A percentile compares a stretch with the other conserved stretches of the same genome.
Evolutionary conservation across 306 rosid species (phyloP).

Genomic region (Lupinus albus): DNA sequence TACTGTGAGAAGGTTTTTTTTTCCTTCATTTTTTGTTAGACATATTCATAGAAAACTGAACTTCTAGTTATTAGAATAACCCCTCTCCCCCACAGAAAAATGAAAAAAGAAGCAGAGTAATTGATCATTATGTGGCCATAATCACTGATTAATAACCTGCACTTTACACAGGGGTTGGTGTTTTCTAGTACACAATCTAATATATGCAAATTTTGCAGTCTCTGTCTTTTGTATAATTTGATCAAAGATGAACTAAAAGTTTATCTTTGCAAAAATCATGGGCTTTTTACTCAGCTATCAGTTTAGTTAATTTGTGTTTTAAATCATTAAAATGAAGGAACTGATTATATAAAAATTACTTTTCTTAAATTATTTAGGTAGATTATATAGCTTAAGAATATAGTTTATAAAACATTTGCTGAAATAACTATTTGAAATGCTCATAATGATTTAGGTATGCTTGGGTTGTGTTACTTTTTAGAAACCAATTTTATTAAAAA

Average conservation of each 20-base stretch:
- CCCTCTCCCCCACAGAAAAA: neutral
- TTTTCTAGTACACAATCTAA: slow-evolving; percentile 13
- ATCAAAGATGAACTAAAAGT: slow-evolving; percentile 12
- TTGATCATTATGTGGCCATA: slow-evolving; percentile 26
- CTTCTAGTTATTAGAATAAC: slow-evolving; percentile 1
- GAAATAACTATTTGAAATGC: neutral
- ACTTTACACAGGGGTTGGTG: neutral
- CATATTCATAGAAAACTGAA: slow-evolving; percentile 30
- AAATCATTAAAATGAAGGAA: neutral
- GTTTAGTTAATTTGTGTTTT: neutral
- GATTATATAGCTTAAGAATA: neutral
- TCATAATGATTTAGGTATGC: neutral
- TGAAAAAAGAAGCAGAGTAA: neutral
- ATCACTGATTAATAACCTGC: slow-evolving; percentile 21
- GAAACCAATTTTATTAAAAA: too few relatives aligned
- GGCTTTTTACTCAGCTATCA: neutral
- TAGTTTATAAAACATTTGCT: too few relatives aligned
- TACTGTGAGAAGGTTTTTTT: slow-evolving; percentile 23
- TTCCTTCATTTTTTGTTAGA: neutral
- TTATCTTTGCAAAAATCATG: neutral
- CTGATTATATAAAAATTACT: neutral
- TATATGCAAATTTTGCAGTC: slow-evolving; percentile 16
- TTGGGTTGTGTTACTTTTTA: too few relatives aligned
- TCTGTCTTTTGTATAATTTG: neutral
- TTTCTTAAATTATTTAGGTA: neutral